Base-by-base conservation (phyloP, 345 rosid genomes). In the Erucastrum elatum region DNA sequence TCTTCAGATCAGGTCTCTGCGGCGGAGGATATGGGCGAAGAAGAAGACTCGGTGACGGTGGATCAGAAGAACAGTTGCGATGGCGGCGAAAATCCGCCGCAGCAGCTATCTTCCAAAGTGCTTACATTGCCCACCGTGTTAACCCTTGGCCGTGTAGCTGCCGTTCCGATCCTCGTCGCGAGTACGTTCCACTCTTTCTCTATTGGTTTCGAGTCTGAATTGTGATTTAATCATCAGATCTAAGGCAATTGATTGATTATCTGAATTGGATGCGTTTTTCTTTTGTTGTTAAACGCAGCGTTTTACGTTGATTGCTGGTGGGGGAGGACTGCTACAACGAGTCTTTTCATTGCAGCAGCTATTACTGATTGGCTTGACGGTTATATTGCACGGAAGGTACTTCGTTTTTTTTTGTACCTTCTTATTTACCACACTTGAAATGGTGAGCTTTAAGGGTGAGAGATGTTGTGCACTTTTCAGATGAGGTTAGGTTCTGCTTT, bases 321-420 rank as follows among this genome's bases (percentile, higher is more conserved):
- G 97, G 99, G 93, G 13, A 96, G 85, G 72, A 90, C 97, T 25
- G 93, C 97, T 6, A 96, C 99, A 4, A 91, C 97, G 3, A 87
- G 94, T 78, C 87, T 93, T 74, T 96, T 96, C 76, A 82, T 96
- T 73, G 92, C 88, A 33, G 98, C 99, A n/a, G 97, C 99, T 9
- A 75, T 93, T 68, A 96, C 99, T 26, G 99, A 96, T 75, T 96
- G 99, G 99, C 98, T 96, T 56, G 99, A 96, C 72, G 99, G 99
- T 25, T 96, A 96, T 82, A 81, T 96, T 75, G 99, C 99, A 8
- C 82, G 99, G 26, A 96, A 87, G 98, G 99, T 96, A 31, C 39
- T 49, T 51, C 17, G 0, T 7, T 49, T 17, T 66, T 15, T 35
- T 29, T 29, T 29, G 12, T 41, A 41, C 49, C 9, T 6, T 59